Percentiles rank a stretch among this genome's conserved stretches.
Evolutionary conservation across 1,284 basidiomycete species (phyloP).

Genomic region (Singerocomus rubriflavus): DNA sequence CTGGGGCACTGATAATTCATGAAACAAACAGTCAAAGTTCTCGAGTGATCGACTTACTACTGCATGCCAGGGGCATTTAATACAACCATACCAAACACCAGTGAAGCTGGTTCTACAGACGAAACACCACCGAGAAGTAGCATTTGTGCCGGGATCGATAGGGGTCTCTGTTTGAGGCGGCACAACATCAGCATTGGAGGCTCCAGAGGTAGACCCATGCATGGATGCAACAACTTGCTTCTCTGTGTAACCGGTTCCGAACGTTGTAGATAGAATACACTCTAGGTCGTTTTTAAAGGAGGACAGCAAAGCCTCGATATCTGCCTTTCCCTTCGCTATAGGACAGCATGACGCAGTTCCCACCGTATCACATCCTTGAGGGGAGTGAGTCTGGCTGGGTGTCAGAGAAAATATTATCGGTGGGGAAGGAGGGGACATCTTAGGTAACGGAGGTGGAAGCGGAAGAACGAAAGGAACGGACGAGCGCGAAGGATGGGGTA

Average conservation of each 20-base stretch:
- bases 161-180: background rate
- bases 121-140: slow-evolving; percentile 36
- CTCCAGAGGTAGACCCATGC: background rate
- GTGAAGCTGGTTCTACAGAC: slow-evolving; percentile 38
- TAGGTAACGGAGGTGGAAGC: background rate
- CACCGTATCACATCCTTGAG: background rate
- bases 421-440: slow-evolving; percentile 19
- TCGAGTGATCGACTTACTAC: slow-evolving; percentile 37
- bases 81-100: slow-evolving; percentile 43
- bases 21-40: slow-evolving; percentile 8
- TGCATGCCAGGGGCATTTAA: slow-evolving; percentile 43
- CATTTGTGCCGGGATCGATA: background rate
- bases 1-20: slow-evolving; percentile 22
- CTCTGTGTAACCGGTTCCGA: slow-evolving; percentile 36
- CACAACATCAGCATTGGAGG: background rate
- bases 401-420: slow-evolving; percentile 37
- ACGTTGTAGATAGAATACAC: slow-evolving; percentile 43
- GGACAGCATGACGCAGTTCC: slow-evolving; percentile 43
- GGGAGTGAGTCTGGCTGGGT: background rate
- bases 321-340: slow-evolving; percentile 48
- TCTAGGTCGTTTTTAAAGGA: slow-evolving; percentile 64
- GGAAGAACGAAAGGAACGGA: background rate
- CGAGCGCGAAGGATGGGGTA: background rate
- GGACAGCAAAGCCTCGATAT: slow-evolving; percentile 51
- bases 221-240: background rate